Conservation (phyloP, 2,329 filamentous ascomycete genomes). For the Scortechinia acanthostroma region DNA sequence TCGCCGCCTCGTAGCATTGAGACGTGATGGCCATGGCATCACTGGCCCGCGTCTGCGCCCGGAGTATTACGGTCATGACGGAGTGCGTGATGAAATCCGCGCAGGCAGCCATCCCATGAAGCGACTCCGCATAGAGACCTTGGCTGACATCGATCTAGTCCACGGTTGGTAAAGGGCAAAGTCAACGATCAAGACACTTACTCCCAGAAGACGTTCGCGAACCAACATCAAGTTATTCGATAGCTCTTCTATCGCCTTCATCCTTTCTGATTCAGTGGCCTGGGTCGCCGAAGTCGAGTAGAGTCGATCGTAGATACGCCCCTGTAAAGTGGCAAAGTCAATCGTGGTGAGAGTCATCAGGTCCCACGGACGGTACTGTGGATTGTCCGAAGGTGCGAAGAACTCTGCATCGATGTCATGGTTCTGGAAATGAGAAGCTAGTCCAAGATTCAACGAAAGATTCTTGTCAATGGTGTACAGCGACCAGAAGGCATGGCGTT, state of each 20-base stretch:
- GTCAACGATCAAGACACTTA: too few species aligned
- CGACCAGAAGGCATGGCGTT: slow-evolving; percentile 12
- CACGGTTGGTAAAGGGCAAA: too few species aligned
- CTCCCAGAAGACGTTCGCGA: not conserved
- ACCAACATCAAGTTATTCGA: not conserved
- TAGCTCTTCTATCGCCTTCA: not conserved
- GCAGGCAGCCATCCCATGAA: not conserved
- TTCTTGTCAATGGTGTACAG: slow-evolving; percentile 11
- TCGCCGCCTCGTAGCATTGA: not conserved
- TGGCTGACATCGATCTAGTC: not conserved
- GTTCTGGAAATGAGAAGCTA: slow-evolving; percentile 10
- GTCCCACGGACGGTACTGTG: not conserved
- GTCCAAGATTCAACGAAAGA: slow-evolving; percentile 9
- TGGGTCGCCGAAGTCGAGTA: not conserved
- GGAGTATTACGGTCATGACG: not conserved
- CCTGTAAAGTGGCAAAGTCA: not conserved
- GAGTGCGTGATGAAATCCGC: not conserved
- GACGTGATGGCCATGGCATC: not conserved
- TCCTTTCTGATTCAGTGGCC: not conserved
- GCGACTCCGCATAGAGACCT: not conserved
- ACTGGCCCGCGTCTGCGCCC: not conserved
- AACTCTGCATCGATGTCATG: slow-evolving; percentile 10
- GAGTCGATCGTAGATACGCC: not conserved
- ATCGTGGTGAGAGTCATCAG: not conserved
- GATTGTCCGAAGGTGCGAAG: not conserved